phyloP scores from a whole-genome alignment of 306 rosid genomes.

The Malus sylvestris region DNA sequence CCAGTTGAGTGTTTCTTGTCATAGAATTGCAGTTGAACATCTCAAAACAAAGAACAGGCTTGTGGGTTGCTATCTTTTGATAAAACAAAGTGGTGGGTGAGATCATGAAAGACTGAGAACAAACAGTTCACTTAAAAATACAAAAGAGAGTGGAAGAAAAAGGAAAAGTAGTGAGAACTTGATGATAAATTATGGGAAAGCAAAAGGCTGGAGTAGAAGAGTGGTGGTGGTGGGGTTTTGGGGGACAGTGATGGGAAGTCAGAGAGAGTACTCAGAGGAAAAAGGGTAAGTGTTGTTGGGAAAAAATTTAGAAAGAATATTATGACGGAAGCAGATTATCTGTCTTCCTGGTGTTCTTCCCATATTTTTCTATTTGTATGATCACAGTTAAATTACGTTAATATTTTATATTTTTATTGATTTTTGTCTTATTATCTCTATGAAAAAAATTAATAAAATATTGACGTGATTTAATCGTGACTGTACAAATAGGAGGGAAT shows the following conservation, averaged over 20 bases:
- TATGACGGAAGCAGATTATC: too few species aligned
- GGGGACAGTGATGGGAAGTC: constrained; percentile 40
- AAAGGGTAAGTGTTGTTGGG: constrained; percentile 13
- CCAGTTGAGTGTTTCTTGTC: neutral
- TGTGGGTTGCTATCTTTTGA: neutral
- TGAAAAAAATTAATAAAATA: too few species aligned
- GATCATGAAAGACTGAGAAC: constrained; percentile 11
- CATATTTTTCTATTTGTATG: too few species aligned
- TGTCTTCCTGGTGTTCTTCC: too few species aligned
- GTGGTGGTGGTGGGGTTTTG: constrained; percentile 32
- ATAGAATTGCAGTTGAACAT: neutral
- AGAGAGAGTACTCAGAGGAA: constrained; percentile 28
- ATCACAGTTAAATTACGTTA: too few species aligned
- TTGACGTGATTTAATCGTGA: too few species aligned
- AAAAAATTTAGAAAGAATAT: constrained; percentile 3
- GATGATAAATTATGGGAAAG: constrained; percentile 54
- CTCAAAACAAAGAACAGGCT: neutral
- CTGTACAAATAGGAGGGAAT: too few species aligned
- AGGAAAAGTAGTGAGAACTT: constrained; percentile 20
- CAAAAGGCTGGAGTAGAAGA: constrained; percentile 28
- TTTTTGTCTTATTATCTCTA: too few species aligned
- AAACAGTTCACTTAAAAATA: neutral
- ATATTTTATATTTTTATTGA: too few species aligned
- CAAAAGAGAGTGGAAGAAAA: constrained; percentile 13
- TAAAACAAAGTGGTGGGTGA: neutral